Percentiles rank a stretch among this genome's conserved stretches.
Evolutionary conservation across 345 rosid species (phyloP).

Genomic region (Linum lewisii): DNA sequence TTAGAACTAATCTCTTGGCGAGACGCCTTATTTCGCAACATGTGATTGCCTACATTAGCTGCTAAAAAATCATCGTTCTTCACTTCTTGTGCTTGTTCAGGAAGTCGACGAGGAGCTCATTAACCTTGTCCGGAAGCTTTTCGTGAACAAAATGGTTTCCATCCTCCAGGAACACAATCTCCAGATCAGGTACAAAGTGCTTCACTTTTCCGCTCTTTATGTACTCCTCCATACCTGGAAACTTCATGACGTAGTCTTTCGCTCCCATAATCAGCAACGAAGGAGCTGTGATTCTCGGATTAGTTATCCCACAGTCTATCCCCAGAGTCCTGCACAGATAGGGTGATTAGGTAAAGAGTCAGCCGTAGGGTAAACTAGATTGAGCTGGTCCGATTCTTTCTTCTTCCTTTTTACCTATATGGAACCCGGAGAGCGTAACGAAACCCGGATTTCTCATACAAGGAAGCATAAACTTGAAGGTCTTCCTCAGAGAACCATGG

Average conservation of each 20-base stretch:
- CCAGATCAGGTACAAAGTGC: constrained; percentile 31
- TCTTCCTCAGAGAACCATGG: constrained; percentile 41
- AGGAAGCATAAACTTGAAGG: constrained; percentile 28
- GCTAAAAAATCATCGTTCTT: background rate
- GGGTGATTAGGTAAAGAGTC: background rate
- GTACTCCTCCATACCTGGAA: constrained; percentile 25
- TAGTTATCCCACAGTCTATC: constrained; percentile 6
- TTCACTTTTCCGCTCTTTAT: constrained; percentile 22
- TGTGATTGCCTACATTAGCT: too few relatives aligned
- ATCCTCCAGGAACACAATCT: constrained; percentile 20
- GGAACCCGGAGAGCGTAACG: constrained; percentile 33
- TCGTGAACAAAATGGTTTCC: constrained; percentile 36
- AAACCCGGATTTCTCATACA: constrained; percentile 41
- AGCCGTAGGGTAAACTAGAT: too few relatives aligned
- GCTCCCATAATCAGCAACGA: constrained; percentile 29
- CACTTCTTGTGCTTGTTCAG: constrained; percentile 17
- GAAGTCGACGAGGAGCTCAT: constrained; percentile 25
- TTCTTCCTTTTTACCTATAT: constrained; percentile 39
- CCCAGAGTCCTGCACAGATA: constrained; percentile 9
- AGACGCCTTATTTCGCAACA: background rate
- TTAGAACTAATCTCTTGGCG: background rate
- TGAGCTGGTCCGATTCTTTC: background rate
- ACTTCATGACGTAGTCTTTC: constrained; percentile 27
- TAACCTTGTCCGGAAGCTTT: constrained; percentile 27
- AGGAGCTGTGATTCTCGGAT: constrained; percentile 25